Evolutionary conservation across 2,329 filamentous ascomycete species (phyloP).

Genomic region (Passalora sequoiae): DNA sequence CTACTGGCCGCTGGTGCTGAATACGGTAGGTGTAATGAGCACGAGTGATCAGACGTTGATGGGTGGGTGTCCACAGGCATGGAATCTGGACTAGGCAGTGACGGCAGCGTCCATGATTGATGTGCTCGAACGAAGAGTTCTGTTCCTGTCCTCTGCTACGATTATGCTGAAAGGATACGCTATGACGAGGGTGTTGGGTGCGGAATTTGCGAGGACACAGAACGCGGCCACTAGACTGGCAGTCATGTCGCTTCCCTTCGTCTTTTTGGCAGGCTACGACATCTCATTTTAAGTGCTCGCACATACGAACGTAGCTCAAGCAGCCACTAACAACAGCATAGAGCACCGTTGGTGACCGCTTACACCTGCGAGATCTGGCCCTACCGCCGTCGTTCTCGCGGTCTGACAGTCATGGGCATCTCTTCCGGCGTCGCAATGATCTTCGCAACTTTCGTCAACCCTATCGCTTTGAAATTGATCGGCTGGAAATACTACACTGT

Average conservation of each 20-base stretch:
- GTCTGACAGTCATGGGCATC: constrained; percentile 22
- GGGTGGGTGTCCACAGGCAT: constrained; percentile 38
- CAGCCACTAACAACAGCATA: constrained; percentile 11
- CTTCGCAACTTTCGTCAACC: constrained; percentile 41
- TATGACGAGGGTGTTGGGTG: constrained; percentile 27
- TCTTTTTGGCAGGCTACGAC: constrained; percentile 41
- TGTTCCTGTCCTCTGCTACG: constrained; percentile 40
- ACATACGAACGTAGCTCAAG: not conserved
- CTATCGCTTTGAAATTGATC: constrained; percentile 37
- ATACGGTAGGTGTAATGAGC: constrained; percentile 36
- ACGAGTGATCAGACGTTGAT: constrained; percentile 35
- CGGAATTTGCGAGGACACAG: constrained; percentile 32
- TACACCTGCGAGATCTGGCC: constrained; percentile 36
- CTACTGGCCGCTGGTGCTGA: constrained; percentile 32
- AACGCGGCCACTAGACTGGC: constrained; percentile 33
- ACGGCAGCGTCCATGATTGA: constrained; percentile 40
- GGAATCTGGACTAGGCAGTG: constrained; percentile 37
- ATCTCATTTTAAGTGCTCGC: constrained; percentile 26
- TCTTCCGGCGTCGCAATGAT: constrained; percentile 20
- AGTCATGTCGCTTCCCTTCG: constrained; percentile 41
- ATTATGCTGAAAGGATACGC: constrained; percentile 43
- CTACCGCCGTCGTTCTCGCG: constrained; percentile 27
- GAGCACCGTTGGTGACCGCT: constrained; percentile 30
- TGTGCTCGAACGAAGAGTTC: constrained; percentile 39
- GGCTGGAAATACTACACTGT: constrained; percentile 44